Evolutionary conservation across 1,139 yeast species (phyloP).

Genomic region (Pichia sp.): DNA sequence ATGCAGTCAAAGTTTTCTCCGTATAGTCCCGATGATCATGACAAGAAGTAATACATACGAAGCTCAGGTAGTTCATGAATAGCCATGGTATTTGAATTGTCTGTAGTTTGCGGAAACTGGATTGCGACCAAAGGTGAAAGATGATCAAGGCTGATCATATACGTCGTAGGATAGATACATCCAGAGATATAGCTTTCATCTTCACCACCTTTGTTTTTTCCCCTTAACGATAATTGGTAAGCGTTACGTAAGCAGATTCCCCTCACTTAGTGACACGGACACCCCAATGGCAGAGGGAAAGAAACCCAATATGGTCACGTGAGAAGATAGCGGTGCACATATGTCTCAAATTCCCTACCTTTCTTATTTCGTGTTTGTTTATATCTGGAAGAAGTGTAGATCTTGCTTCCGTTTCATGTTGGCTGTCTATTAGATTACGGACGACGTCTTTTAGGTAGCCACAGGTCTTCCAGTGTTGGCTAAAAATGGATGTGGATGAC

Average conservation of each 20-base stretch:
- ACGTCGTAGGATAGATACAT: too few relatives aligned
- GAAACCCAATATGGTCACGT: background rate
- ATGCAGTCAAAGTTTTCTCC: background rate
- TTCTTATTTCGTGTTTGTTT: background rate
- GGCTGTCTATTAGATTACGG: background rate
- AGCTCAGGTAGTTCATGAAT: constrained; percentile 35
- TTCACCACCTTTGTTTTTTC: background rate
- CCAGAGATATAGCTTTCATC: background rate
- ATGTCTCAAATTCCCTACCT: background rate
- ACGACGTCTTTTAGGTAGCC: background rate
- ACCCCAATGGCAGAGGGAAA: background rate
- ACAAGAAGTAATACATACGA: constrained; percentile 27
- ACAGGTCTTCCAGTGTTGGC: background rate
- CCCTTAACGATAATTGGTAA: background rate
- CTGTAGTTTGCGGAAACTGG: background rate
- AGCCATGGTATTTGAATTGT: constrained; percentile 25
- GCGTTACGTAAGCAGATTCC: background rate
- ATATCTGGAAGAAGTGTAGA: background rate
- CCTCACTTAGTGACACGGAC: background rate
- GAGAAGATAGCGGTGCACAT: background rate
- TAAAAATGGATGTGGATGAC: background rate
- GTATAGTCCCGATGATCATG: background rate
- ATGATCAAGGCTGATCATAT: too few relatives aligned
- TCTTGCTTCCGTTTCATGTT: background rate
- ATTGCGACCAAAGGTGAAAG: background rate